A percentile compares a stretch with the other conserved stretches of the same genome.
Evolutionary conservation across 2,329 filamentous ascomycete species (phyloP).

Genomic region (Cladosporium halotolerans): DNA sequence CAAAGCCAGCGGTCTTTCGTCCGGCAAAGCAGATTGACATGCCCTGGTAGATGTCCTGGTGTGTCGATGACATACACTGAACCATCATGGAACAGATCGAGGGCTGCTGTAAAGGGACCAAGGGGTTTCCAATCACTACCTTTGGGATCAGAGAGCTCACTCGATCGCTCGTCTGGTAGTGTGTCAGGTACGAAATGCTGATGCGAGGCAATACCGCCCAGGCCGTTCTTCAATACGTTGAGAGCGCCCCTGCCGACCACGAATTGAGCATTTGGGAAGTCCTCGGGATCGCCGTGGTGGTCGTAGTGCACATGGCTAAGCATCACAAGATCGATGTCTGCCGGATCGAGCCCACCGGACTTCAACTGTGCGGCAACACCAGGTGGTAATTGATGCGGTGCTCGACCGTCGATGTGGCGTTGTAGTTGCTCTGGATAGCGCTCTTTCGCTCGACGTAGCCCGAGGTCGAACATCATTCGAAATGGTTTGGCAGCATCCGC

Average conservation of each 20-base stretch:
- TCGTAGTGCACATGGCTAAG: conserved; percentile 53
- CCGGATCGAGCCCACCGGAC: conserved; percentile 32
- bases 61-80: conserved; percentile 44
- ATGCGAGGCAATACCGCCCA: conserved; percentile 28
- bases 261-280: conserved; percentile 46
- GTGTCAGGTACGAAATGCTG: conserved; percentile 41
- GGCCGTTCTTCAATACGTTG: conserved; percentile 32
- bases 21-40: conserved; percentile 45
- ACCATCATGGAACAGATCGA: conserved; percentile 46
- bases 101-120: conserved; percentile 37
- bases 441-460: conserved; percentile 41
- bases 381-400: conserved; percentile 40
- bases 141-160: conserved; percentile 36
- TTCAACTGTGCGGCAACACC: conserved; percentile 38
- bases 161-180: conserved; percentile 35
- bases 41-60: conserved; percentile 48
- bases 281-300: conserved; percentile 50
- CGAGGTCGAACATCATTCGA: conserved; percentile 49
- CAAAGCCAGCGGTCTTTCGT: conserved; percentile 40
- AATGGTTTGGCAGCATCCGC: conserved; percentile 19
- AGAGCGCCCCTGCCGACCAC: conserved; percentile 46
- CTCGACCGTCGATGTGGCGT: conserved; percentile 40
- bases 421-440: conserved; percentile 41
- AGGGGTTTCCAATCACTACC: conserved; percentile 36
- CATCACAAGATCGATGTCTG: conserved; percentile 38